Base-by-base conservation (phyloP, 2,329 filamentous ascomycete species). In the Parasarocladium wereldwijsianum region DNA sequence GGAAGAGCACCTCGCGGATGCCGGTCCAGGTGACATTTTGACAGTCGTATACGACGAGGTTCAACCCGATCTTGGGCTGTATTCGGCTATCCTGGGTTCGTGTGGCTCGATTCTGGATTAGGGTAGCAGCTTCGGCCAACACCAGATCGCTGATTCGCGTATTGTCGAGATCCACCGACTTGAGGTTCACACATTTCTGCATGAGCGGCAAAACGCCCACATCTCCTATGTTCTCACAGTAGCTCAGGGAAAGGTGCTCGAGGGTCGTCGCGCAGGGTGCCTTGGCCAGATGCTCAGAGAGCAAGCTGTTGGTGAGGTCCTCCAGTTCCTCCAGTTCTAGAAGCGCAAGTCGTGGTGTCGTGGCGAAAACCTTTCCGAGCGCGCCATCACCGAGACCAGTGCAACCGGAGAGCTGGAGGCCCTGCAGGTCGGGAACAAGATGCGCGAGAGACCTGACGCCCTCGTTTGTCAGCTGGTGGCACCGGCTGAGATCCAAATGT, bases 1-100 rank as follows among this genome's bases (percentile, higher is more conserved):
- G 74, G 10, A 75, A 85, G 3, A 96, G 62, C 2, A 96, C 71
- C 51, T 93, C 84, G 28, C 81, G 76, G 21, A 94, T 70, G 17
- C 87, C 87, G 0, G 82, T 81, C 87, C 87, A 96, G 1, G 84
- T 93, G 3, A 96, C 74, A 43, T 87, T 82, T 39, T 77, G 72
- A 50, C 87, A 96, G 55, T 98, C 90, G 48, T 90, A 98, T 6
- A 87, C 76, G 1, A 86, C 77, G 39, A 96, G 59, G 24, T 70
- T 70, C 2, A 96, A 61, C 6, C 81, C 80, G 11, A 80, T 50
- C 21, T 53, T 52, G 3, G 76, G 74, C 4, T 51, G 40, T 5
- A 51, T 42, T 29, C 49, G 42, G 17, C 49, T 46, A 29, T 51
- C 47, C 8, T 53, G 52, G n/a, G 57, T 55, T 25, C 55, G 57